Conservation (phyloP, 1,284 basidiomycete genomes). For the Cryptococcus sp. region DNA sequence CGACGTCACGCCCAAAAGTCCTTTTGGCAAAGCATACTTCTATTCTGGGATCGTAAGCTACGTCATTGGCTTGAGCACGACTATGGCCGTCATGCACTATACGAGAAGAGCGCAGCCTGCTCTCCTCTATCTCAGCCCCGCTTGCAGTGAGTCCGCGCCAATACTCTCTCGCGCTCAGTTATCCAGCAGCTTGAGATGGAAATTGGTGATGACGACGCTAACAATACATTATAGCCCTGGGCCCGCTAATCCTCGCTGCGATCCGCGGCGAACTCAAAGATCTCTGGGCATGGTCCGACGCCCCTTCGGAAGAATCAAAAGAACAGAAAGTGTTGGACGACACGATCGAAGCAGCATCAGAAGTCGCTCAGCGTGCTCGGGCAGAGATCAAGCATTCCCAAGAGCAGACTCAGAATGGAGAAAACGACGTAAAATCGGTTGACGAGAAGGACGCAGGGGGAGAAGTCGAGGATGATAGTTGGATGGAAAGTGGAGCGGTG, state of each 20-base stretch:
- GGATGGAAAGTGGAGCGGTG: conserved; percentile 43
- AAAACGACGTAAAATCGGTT: conserved; percentile 8
- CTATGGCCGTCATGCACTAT: conserved; percentile 86
- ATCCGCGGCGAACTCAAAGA: conserved; percentile 48
- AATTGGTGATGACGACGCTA: neutral
- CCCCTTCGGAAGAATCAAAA: conserved; percentile 27
- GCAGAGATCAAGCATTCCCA: conserved; percentile 20
- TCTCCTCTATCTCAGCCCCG: conserved; percentile 74
- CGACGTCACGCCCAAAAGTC: conserved; percentile 33
- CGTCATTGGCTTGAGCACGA: conserved; percentile 71
- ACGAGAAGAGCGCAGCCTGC: conserved; percentile 85
- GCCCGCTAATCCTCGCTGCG: conserved; percentile 49
- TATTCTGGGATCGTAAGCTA: conserved; percentile 71
- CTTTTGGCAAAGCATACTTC: conserved; percentile 78
- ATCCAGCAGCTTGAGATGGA: neutral
- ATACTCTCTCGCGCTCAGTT: neutral
- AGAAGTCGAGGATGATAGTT: conserved; percentile 40
- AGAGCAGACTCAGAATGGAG: conserved; percentile 9
- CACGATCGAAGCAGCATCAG: conserved; percentile 45
- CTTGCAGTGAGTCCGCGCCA: conserved; percentile 62
- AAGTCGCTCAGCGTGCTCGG: conserved; percentile 38
- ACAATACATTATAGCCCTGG: conserved; percentile 48
- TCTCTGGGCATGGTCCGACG: conserved; percentile 45
- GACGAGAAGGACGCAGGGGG: conserved; percentile 7
- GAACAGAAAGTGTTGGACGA: conserved; percentile 29